Base-by-base conservation (phyloP, 108 stramenopile genomes). In the Cylindrotheca fusiformis region DNA sequence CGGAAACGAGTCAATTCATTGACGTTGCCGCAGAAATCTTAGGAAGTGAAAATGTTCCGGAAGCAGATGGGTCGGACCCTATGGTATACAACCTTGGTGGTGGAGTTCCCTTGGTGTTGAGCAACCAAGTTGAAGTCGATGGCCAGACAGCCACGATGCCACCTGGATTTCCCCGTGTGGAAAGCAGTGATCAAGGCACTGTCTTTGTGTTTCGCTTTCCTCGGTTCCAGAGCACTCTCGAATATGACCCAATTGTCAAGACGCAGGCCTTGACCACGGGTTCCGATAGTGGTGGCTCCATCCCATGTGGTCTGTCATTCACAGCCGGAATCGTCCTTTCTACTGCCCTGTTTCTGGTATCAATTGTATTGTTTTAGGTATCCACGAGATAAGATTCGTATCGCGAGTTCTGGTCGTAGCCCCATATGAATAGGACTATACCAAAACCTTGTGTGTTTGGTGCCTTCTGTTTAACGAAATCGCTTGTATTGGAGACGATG, bases 101-200 rank as follows among this genome's bases (percentile, higher is more conserved):
- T 20, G 52, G 52, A 17, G 58, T 70, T 48, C 69, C 69, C 18
- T n/a, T 70, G 18, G n/a, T 62, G 2, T 29, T 70, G 3, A 51
- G 60, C 5, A 70, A 36, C 41, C 48, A 50, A 33, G 54, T 70
- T 14, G 30, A 49, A 20, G 41, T 61, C 14, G 69, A 70, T 55
- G 60, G 48, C 23, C 28, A 24, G 14, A 23, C 47, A 2, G 36
- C 54, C 25, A 46, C 59, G 0, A 62, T 70, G 69, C 69, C 69
- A 29, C 49, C 41, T 26, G 69, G 69, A 46, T 70, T 58, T 55
- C 69, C 69, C 25, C 63, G 63, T 8, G 63, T 31, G 1, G 63
- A 63, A 20, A 51, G 32, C 18, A 41, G 32, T 1, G 28, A 12
- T 17, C 28, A 63, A 53, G 63, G 63, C 18, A 32, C 52, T 6